A percentile compares a stretch with the other conserved stretches of the same genome.
Evolutionary conservation across 2,329 filamentous ascomycete genomes (phyloP).

Genomic region (Phaeosphaeria sp.): DNA sequence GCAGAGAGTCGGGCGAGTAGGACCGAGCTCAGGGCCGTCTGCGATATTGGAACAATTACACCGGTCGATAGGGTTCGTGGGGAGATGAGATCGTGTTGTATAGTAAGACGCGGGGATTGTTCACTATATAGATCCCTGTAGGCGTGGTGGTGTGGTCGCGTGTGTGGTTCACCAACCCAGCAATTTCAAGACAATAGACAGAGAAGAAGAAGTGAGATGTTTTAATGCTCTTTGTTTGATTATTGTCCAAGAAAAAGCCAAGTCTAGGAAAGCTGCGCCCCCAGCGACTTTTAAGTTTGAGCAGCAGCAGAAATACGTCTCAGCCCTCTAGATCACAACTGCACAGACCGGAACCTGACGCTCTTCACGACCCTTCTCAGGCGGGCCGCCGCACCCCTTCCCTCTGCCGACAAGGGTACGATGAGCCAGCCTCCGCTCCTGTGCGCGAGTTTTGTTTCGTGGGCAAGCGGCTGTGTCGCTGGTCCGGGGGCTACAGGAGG

Average conservation of each 20-base stretch:
- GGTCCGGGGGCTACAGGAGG: constrained; percentile 3
- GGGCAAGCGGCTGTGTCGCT: constrained; percentile 8
- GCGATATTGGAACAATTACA: background rate
- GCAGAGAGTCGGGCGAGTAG: background rate
- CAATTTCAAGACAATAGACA: background rate
- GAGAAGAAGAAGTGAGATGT: background rate
- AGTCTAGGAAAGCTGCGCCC: background rate
- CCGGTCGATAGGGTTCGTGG: background rate
- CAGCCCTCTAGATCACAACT: too few species aligned
- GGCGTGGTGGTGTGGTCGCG: too few species aligned
- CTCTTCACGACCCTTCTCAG: background rate
- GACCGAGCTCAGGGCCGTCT: background rate
- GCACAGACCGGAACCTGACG: constrained; percentile 2
- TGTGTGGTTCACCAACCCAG: too few species aligned
- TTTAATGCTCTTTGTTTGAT: background rate
- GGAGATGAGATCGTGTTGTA: background rate
- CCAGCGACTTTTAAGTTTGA: background rate
- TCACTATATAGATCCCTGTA: background rate
- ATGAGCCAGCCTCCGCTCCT: constrained; percentile 4
- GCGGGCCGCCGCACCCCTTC: background rate
- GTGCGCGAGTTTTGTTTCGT: background rate
- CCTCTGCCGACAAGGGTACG: background rate
- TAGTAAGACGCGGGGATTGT: background rate
- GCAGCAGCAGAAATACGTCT: too few species aligned
- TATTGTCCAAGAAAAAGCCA: background rate